Conservation (phyloP, 2,329 filamentous ascomycete genomes). For the Penicillium expansum region DNA sequence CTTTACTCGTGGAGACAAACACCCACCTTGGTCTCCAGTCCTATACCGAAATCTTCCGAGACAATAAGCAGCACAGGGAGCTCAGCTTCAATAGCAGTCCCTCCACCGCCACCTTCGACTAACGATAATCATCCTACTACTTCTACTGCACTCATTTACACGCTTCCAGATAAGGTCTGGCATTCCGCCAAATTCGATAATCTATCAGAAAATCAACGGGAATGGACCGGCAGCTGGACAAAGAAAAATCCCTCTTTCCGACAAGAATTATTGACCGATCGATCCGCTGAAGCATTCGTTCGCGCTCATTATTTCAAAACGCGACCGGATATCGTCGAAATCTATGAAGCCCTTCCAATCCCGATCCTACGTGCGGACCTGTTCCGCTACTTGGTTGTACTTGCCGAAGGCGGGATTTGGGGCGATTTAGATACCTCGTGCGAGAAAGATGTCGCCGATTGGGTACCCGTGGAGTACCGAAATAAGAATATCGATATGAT, state of each 20-base stretch:
- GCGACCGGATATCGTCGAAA: constrained; percentile 40
- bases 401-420: constrained; percentile 44
- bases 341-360: constrained; percentile 34
- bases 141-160: background rate
- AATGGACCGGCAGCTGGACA: constrained; percentile 25
- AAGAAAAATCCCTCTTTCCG: constrained; percentile 25
- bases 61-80: background rate
- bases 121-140: background rate
- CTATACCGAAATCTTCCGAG: background rate
- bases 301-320: constrained; percentile 27
- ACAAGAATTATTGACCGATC: constrained; percentile 33
- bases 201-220: constrained; percentile 22
- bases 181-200: constrained; percentile 22
- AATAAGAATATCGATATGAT: constrained; percentile 30
- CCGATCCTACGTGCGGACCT: constrained; percentile 45
- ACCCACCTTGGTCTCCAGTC: background rate
- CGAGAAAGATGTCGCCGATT: constrained; percentile 34
- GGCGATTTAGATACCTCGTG: constrained; percentile 42
- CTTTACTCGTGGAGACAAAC: background rate
- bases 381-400: constrained; percentile 44
- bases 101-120: background rate
- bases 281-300: constrained; percentile 33
- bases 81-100: background rate
- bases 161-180: constrained; percentile 22
- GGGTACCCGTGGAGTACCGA: constrained; percentile 37